A percentile compares a stretch with the other conserved stretches of the same genome.
Evolutionary conservation across 2,329 filamentous ascomycete genomes (phyloP).

Genomic region (Aureobasidium sp.): DNA sequence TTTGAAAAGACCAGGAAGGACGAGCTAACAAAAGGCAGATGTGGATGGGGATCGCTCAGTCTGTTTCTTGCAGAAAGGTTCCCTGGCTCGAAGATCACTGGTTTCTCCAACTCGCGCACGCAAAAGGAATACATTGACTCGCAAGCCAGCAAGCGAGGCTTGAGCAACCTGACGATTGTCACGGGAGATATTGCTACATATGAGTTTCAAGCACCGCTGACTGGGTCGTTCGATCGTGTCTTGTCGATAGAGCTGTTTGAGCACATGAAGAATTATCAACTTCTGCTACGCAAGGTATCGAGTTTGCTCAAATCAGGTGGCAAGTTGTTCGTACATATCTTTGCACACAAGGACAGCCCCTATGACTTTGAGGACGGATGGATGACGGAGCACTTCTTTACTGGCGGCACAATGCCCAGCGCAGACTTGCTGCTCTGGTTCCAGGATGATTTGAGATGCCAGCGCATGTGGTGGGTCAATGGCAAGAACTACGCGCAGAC

Average conservation of each 20-base stretch:
- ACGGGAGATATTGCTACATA: conserved; percentile 62
- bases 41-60: conserved; percentile 61
- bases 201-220: conserved; percentile 43
- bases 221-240: conserved; percentile 52
- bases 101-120: conserved; percentile 62
- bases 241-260: conserved; percentile 66
- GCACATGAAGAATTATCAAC: conserved; percentile 70
- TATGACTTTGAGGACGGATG: conserved; percentile 66
- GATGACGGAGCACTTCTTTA: conserved; percentile 70
- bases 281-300: conserved; percentile 57
- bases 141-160: conserved; percentile 48
- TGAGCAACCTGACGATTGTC: conserved; percentile 56
- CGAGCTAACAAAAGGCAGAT: conserved; percentile 35
- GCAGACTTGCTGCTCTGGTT: conserved; percentile 61
- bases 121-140: conserved; percentile 61
- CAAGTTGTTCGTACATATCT: conserved; percentile 64
- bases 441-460: conserved; percentile 53
- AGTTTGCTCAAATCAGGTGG: conserved; percentile 54
- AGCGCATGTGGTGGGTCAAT: conserved; percentile 64
- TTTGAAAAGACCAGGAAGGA: neutral
- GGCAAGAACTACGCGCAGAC: conserved; percentile 63
- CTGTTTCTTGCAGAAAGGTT: conserved; percentile 60
- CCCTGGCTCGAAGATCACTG: conserved; percentile 55
- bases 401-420: conserved; percentile 64
- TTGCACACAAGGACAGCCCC: conserved; percentile 56